These are phyloP conservation scores for Carpinus fangiana DNA, from an alignment of 306 rosid genomes.

Conservation along the genomic window DNA sequence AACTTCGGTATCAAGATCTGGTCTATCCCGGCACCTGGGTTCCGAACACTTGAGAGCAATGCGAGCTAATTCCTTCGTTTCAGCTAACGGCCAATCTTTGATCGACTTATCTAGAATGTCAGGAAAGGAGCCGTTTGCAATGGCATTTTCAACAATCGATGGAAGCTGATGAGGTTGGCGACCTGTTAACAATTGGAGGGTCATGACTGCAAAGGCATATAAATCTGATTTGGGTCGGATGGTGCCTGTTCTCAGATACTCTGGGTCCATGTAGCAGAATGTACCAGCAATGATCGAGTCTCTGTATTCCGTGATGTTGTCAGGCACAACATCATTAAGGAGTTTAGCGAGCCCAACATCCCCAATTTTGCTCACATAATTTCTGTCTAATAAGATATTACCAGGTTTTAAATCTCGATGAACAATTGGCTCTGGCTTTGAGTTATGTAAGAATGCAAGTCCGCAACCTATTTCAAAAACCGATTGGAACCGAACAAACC, in stretches of 20 bases:
- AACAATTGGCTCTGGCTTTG: slow-evolving; percentile 81
- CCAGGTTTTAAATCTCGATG: slow-evolving; percentile 97
- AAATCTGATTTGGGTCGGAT: slow-evolving; percentile 89
- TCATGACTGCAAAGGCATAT: slow-evolving; percentile 78
- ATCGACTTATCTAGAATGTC: slow-evolving; percentile 69
- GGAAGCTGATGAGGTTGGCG: slow-evolving; percentile 69
- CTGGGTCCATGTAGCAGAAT: slow-evolving; percentile 91
- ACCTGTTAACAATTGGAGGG: slow-evolving; percentile 72
- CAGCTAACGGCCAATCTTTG: slow-evolving; percentile 78
- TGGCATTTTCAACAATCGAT: slow-evolving; percentile 59
- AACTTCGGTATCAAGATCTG: slow-evolving; percentile 88
- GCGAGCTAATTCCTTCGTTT: slow-evolving; percentile 68
- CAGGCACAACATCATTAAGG: slow-evolving; percentile 70
- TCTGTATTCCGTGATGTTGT: slow-evolving; percentile 77
- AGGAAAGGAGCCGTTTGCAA: slow-evolving; percentile 50
- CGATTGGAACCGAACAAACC: slow-evolving; percentile 70
- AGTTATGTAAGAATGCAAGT: slow-evolving; percentile 79
- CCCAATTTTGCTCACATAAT: slow-evolving; percentile 79
- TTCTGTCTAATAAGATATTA: slow-evolving; percentile 76
- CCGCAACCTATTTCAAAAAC: slow-evolving; percentile 83
- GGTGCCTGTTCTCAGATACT: slow-evolving; percentile 94
- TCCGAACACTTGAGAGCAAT: slow-evolving; percentile 67
- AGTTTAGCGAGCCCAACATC: slow-evolving; percentile 92
- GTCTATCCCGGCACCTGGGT: slow-evolving; percentile 94
- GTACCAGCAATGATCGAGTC: slow-evolving; percentile 91